Conservation (phyloP, 148 eudicot genomes). For the Tetragonia tetragonoides region DNA sequence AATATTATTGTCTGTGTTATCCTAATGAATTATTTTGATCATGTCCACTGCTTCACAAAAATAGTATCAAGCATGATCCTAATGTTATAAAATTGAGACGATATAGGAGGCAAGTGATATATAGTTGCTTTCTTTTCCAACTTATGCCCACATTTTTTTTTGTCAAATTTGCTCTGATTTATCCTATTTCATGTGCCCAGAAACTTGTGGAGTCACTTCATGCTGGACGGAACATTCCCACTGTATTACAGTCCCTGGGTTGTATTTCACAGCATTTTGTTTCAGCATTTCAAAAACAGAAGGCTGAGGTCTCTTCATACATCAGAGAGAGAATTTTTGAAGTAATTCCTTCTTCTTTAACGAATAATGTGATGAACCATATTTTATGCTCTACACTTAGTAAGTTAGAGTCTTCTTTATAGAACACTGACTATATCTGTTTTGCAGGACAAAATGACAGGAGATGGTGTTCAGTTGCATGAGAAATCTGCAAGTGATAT, state of each 20-base stretch:
- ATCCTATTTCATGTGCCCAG: constrained; percentile 33
- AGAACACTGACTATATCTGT: neutral
- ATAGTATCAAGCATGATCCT: neutral
- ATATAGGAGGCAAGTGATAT: neutral
- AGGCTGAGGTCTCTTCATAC: constrained; percentile 46
- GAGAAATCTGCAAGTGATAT: constrained; percentile 38
- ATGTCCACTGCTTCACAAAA: neutral
- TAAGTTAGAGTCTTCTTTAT: neutral
- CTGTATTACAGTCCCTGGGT: constrained; percentile 83
- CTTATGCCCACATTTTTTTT: neutral
- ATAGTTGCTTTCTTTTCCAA: neutral
- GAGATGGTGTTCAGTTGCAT: constrained; percentile 29
- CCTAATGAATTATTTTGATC: neutral
- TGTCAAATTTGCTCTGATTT: neutral
- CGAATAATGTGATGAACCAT: constrained; percentile 1
- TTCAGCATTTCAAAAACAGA: constrained; percentile 56
- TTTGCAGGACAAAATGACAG: constrained; percentile 35
- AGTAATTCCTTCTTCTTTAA: constrained; percentile 23
- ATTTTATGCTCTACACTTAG: neutral
- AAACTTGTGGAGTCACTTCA: constrained; percentile 60
- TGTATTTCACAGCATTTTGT: constrained; percentile 67
- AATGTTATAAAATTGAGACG: neutral
- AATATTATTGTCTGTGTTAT: neutral
- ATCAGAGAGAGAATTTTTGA: constrained; percentile 52
- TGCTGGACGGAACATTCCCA: constrained; percentile 52